Base-by-base conservation (phyloP, 192 early-diverging fungal genomes). In the Backusella westeae region DNA sequence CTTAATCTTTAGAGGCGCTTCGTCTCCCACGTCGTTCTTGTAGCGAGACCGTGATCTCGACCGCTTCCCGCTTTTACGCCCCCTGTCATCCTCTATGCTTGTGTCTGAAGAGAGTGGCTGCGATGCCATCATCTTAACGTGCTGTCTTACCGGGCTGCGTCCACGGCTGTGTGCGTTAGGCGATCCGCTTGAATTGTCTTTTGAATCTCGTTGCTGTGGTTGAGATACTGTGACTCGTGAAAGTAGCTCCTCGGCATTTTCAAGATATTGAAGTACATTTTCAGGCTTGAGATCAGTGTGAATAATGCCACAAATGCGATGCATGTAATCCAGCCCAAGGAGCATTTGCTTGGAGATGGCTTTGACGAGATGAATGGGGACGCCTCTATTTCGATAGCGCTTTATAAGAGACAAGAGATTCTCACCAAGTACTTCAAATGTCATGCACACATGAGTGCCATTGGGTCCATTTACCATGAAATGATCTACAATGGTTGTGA, bases 231-330 rank as follows among this genome's bases (percentile, higher is more conserved):
- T 39, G 23, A 74, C 65, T 80, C 41, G 83, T 68, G 86, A 84
- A 34, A 97, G 86, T 4, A 93, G 90, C 7, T 93, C 87, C 32
- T 95, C 94, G 2, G 97, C 94, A 74, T 98, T 87, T 52, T 92
- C 91, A 38, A 99, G 90, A 74, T 93, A 95, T n/a, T 97, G 93
- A 7, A 99, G 87, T 5, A 98, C 93, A 80, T 99, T 99, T 83
- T 99, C 98, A 12, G 97, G 98, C 77, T 99, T 99, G 49, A 99
- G 81, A 82, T 99, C 98, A 0, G 98, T 99, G 85, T 99, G 98
- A 71, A 99, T 98, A 75, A 99, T 96, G 36, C 90, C 90, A 85
- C 98, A 99, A 59, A 94, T 91, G 2, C 90, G 85, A 83, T 99
- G 98, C 78, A 99, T 87, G 80, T 97, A 99, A 71, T 97, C 96